These are phyloP conservation scores for Trichoderma sp. DNA, from an alignment of 2,329 filamentous ascomycete species.

Conservation along the genomic window DNA sequence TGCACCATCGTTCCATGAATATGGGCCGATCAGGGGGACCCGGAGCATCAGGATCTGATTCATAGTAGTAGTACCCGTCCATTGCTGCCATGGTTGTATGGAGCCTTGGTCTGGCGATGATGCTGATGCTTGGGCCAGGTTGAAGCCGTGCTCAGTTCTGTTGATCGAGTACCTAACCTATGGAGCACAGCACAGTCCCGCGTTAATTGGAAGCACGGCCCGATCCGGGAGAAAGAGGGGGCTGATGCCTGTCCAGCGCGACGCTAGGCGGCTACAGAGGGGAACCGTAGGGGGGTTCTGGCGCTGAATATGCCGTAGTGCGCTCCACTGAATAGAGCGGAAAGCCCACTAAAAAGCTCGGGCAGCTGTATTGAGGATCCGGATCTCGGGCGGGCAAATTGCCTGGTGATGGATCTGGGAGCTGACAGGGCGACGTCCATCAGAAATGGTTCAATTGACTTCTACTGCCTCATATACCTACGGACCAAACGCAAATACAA, in stretches of 20 bases:
- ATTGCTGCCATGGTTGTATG: neutral
- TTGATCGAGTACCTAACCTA: too few relatives aligned
- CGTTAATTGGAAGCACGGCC: too few relatives aligned
- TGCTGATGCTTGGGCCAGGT: neutral
- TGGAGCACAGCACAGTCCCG: too few relatives aligned
- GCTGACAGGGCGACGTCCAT: too few relatives aligned
- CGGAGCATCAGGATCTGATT: too few relatives aligned
- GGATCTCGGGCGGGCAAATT: neutral
- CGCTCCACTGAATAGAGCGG: neutral
- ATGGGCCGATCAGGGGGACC: too few relatives aligned
- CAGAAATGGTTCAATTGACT: too few relatives aligned
- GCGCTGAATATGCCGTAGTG: neutral
- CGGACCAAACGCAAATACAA: too few relatives aligned
- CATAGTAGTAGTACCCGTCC: neutral
- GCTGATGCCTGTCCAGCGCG: neutral
- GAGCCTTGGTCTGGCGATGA: neutral
- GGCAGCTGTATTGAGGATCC: too few relatives aligned
- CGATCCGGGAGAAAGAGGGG: neutral
- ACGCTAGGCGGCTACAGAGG: neutral
- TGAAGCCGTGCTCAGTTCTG: neutral
- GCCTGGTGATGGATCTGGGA: too few relatives aligned
- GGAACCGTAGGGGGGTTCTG: neutral
- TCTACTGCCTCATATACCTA: too few relatives aligned
- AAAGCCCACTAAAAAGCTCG: neutral
- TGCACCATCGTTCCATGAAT: neutral